These are phyloP conservation scores for Microbotryum violaceum DNA, from an alignment of 1,284 basidiomycete species.

Conservation along the genomic window DNA sequence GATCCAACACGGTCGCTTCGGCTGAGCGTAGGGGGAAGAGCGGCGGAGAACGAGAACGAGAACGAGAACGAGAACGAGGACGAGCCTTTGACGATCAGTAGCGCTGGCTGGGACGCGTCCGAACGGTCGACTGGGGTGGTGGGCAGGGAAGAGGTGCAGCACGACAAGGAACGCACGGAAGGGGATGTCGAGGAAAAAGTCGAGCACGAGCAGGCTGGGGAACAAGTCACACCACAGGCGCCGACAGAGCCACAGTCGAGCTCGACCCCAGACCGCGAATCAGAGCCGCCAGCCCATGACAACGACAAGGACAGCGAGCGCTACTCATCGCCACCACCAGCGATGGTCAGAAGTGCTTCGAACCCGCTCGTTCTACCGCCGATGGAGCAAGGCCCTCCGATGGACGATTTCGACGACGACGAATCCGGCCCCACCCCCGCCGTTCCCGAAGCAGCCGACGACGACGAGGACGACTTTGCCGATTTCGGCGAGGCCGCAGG, in stretches of 20 bases:
- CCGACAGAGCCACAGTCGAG: not conserved
- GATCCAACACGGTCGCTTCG: not conserved
- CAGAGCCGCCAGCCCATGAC: not conserved
- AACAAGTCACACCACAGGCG: not conserved
- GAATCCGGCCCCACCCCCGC: conserved; percentile 4
- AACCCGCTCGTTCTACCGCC: not conserved
- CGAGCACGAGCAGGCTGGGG: not conserved
- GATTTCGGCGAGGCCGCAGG: conserved; percentile 57
- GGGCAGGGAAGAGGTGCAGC: not conserved
- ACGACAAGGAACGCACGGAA: too few relatives aligned
- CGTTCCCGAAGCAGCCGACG: conserved; percentile 63
- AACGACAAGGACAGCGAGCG: not conserved
- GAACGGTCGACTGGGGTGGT: not conserved
- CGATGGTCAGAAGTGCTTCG: not conserved
- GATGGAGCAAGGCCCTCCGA: not conserved
- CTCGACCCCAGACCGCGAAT: not conserved
- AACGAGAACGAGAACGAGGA: too few relatives aligned
- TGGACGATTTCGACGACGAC: conserved; percentile 5
- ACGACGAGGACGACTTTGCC: conserved; percentile 59
- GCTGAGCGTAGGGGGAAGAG: not conserved
- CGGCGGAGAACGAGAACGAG: too few relatives aligned
- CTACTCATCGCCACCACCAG: not conserved
- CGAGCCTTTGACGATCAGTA: not conserved
- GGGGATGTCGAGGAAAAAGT: not conserved
- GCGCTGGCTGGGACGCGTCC: not conserved